Percentiles rank a stretch among this genome's conserved stretches.
Conservation (phyloP, 140 eudicot genomes). For the Ambrosia hybrid region DNA sequence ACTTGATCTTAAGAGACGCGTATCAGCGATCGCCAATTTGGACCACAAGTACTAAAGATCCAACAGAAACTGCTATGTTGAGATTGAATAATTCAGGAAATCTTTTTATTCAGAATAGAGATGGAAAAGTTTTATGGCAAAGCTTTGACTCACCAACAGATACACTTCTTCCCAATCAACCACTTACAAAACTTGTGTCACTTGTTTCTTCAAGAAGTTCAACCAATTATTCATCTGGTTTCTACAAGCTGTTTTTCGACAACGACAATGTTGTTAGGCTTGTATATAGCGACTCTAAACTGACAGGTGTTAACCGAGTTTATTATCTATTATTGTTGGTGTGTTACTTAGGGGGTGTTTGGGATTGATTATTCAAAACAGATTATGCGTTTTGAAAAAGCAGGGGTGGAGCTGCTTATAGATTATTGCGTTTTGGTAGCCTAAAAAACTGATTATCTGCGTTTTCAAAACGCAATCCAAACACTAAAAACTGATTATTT, state of each 20-base stretch:
- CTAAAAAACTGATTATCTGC: no score
- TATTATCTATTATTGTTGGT: no score
- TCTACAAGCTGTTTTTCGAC: slow-evolving; percentile 39
- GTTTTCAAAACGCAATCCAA: no score
- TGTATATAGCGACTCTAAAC: slow-evolving; percentile 27
- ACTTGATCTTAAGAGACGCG: slow-evolving; percentile 42
- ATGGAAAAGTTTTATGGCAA: slow-evolving; percentile 36
- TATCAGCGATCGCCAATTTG: slow-evolving; percentile 26
- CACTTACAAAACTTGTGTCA: slow-evolving; percentile 22
- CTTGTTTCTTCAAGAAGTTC: slow-evolving; percentile 44
- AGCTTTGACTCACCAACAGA: slow-evolving; percentile 48
- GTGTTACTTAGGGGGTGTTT: no score
- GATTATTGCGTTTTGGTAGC: no score
- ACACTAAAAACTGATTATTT: no score
- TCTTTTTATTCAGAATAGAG: slow-evolving; percentile 31
- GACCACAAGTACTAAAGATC: slow-evolving; percentile 25
- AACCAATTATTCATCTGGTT: slow-evolving; percentile 44
- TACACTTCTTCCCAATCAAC: slow-evolving; percentile 51
- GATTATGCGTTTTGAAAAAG: no score
- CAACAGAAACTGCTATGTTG: slow-evolving; percentile 15
- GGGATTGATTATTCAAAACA: no score
- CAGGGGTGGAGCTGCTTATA: no score
- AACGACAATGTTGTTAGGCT: slow-evolving; percentile 46
- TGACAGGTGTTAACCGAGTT: neutral
- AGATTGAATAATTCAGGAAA: slow-evolving; percentile 40